Conservation (phyloP, 768 basidiomycete species). For the Tylopilus balloui region DNA sequence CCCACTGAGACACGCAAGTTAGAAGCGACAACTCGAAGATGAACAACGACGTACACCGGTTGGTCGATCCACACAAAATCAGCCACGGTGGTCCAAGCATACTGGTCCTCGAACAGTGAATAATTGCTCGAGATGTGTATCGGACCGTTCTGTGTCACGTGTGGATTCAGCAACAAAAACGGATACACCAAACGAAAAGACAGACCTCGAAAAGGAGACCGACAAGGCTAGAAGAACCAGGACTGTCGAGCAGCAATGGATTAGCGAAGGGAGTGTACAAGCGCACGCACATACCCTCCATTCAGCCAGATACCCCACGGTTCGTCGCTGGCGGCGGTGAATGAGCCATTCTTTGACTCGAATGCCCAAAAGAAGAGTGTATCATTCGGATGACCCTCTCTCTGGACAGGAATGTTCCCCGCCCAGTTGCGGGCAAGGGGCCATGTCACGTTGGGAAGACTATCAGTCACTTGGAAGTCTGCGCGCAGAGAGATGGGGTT, state of each 20-base stretch:
- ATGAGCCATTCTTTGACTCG: constrained; percentile 52
- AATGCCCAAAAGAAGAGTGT: constrained; percentile 66
- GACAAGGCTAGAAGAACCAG: constrained; percentile 65
- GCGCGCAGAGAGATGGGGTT: background rate
- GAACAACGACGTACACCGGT: constrained; percentile 44
- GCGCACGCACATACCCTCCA: constrained; percentile 48
- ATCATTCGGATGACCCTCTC: constrained; percentile 56
- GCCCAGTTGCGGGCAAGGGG: constrained; percentile 49
- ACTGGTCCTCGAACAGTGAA: constrained; percentile 44
- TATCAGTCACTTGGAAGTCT: constrained; percentile 59
- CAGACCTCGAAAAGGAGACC: constrained; percentile 63
- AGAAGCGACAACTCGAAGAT: background rate
- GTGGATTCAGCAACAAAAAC: background rate
- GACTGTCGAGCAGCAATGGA: constrained; percentile 32
- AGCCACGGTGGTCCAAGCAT: constrained; percentile 55
- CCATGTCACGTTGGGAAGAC: constrained; percentile 61
- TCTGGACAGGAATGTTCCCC: constrained; percentile 59
- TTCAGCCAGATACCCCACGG: constrained; percentile 77
- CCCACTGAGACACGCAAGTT: constrained; percentile 36
- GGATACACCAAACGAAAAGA: background rate
- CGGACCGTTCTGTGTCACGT: constrained; percentile 57
- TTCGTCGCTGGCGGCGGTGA: constrained; percentile 42
- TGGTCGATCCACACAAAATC: constrained; percentile 76
- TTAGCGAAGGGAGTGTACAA: background rate
- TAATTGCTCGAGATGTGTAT: constrained; percentile 53